These are phyloP conservation scores for Phlebiopsis flavidoalba DNA, from an alignment of 768 basidiomycete species.

Conservation along the genomic window DNA sequence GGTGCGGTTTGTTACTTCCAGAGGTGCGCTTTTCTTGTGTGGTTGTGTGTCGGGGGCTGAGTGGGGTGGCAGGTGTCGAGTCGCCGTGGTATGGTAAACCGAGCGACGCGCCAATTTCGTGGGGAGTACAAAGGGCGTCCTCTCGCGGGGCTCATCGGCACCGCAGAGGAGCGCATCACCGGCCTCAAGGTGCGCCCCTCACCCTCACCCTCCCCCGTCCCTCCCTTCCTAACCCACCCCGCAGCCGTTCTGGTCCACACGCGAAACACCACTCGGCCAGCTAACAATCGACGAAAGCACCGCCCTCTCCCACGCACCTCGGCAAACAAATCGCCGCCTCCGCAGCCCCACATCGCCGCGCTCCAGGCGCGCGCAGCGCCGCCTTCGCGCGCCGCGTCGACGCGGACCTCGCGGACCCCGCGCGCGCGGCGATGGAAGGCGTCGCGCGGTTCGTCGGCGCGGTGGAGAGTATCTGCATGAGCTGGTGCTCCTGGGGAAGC, in stretches of 20 bases:
- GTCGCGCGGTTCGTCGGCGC: not conserved
- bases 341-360: not conserved
- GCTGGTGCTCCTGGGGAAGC: not conserved
- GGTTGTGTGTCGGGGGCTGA: not conserved
- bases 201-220: not conserved
- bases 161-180: not conserved
- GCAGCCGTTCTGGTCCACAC: slow-evolving; percentile 4
- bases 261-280: not conserved
- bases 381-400: not conserved
- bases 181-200: not conserved
- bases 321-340: not conserved
- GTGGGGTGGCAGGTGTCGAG: not conserved
- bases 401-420: not conserved
- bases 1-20: not conserved
- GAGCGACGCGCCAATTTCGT: not conserved
- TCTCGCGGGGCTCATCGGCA: slow-evolving; percentile 1
- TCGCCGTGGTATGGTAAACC: not conserved
- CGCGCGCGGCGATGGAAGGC: not conserved
- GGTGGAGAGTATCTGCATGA: slow-evolving; percentile 4
- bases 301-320: not conserved
- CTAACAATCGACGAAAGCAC: not conserved
- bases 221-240: not conserved
- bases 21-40: not conserved
- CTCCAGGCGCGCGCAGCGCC: not conserved
- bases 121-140: slow-evolving; percentile 4